Evolutionary conservation across 805 yeast species (phyloP), one percentile per base, ranked within the genome.

Genomic region (Saturnispora hagleri): DNA sequence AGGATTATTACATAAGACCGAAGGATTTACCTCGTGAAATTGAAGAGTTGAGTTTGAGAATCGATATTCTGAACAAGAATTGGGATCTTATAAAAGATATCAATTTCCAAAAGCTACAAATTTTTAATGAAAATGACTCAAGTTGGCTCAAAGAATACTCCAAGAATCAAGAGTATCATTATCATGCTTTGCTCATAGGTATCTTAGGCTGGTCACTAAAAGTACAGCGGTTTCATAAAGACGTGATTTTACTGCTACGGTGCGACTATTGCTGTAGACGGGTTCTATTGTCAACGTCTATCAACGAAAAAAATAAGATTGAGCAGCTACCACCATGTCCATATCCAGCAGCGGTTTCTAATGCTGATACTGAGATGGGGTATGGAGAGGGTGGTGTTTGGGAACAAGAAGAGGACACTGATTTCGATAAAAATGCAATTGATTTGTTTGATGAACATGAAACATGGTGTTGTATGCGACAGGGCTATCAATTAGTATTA

Each of bases 141-240:
- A 18, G 27, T 9, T 51, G 46, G 46, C 27, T 52, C 9, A n/a
- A 34, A 17, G 46, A 36, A 15, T 54, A 51, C 44, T 46, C 51
- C n/a, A 43, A 47, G 35, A 18, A 59, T 60, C 50, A 31, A 42
- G 55, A 41, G 20, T 24, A 17, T 10, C 28, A 45, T 10, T 28
- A 24, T 18, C 18, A 24, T 15, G 53, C 38, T 51, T 52, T 33
- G 58, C 65, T 2, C 48, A 34, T 45, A 12, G 33, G 47, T 33
- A 31, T 71, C 13, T 55, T 71, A 6, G 74, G 75, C 1, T 72
- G 75, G 75, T 64, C 60, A 20, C 52, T 69, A 12, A 63, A 59
- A 46, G 57, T 58, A 12, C 69, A 66, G 34, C 53, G 51, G 13
- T 62, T 62, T 33, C 62, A 63, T 0, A 44, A 57, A 13, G 61